phyloP scores from a whole-genome alignment of 768 basidiomycete genomes.

The Hemileccinum rubropunctum region DNA sequence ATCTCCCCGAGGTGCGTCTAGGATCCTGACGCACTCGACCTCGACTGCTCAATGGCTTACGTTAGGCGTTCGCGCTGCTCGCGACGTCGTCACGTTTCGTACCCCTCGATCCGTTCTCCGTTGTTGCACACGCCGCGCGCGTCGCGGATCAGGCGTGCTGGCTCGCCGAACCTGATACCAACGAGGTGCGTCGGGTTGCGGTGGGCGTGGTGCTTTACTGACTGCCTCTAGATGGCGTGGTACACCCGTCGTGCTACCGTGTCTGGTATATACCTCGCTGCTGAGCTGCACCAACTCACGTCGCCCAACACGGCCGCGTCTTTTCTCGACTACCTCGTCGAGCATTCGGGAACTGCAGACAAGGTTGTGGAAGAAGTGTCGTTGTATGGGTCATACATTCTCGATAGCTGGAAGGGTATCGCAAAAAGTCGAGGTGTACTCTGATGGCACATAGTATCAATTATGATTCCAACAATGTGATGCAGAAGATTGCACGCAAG shows the following conservation, averaged over 20 bases:
- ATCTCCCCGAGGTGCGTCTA: slow-evolving; percentile 63
- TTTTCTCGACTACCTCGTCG: slow-evolving; percentile 67
- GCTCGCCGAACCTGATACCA: slow-evolving; percentile 48
- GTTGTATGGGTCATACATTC: slow-evolving; percentile 57
- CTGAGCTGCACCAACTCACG: slow-evolving; percentile 80
- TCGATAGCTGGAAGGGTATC: slow-evolving; percentile 71
- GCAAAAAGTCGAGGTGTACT: slow-evolving; percentile 62
- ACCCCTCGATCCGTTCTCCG: slow-evolving; percentile 58
- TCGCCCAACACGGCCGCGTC: slow-evolving; percentile 64
- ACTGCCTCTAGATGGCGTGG: slow-evolving; percentile 58
- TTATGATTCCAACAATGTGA: no score
- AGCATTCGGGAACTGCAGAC: slow-evolving; percentile 44
- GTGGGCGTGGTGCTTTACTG: neutral
- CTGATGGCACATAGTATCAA: slow-evolving; percentile 15
- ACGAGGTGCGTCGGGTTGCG: slow-evolving; percentile 48
- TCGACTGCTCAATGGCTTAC: neutral
- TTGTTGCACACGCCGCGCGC: slow-evolving; percentile 53
- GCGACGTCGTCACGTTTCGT: slow-evolving; percentile 49
- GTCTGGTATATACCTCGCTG: slow-evolving; percentile 67
- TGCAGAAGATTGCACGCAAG: slow-evolving; percentile 5
- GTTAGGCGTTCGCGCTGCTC: slow-evolving; percentile 71
- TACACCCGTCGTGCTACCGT: slow-evolving; percentile 66
- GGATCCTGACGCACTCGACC: neutral
- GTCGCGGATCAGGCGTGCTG: slow-evolving; percentile 74
- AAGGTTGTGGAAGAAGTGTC: slow-evolving; percentile 49